phyloP scores from a whole-genome alignment of 2,329 filamentous ascomycete genomes.

The Juglanconis juglandina region DNA sequence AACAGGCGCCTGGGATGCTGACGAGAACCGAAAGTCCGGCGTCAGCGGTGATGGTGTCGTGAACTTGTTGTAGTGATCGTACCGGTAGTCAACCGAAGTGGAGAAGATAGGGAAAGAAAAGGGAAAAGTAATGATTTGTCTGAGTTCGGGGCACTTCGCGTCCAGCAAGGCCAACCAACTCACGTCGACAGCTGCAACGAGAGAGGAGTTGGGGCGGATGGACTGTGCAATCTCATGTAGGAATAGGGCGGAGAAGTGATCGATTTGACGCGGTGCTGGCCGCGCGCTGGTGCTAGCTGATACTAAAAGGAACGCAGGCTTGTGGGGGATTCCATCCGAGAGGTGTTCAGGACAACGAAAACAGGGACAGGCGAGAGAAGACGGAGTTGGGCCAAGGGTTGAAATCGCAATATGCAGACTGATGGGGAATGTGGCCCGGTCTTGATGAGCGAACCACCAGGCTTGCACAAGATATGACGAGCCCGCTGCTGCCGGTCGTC shows the following conservation, averaged over 20 bases:
- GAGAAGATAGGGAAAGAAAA: constrained; percentile 1
- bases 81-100: not conserved
- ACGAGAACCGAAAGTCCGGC: constrained; percentile 1
- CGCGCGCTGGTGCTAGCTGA: not conserved
- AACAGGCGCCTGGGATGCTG: constrained; percentile 8
- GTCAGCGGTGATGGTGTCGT: constrained; percentile 10
- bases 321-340: constrained; percentile 8
- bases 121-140: constrained; percentile 11
- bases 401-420: constrained; percentile 4
- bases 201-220: constrained; percentile 6
- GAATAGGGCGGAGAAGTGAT: constrained; percentile 3
- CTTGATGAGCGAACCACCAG: not conserved
- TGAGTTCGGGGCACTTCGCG: constrained; percentile 9
- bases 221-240: constrained; percentile 14
- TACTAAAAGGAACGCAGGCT: not conserved
- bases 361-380: not conserved
- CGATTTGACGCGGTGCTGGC: constrained; percentile 10
- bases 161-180: constrained; percentile 17
- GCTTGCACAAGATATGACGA: not conserved
- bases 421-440: constrained; percentile 5
- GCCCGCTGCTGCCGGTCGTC: not conserved
- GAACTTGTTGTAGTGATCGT: not conserved
- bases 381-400: constrained; percentile 4
- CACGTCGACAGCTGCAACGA: constrained; percentile 8
- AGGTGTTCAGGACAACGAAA: constrained; percentile 11